These are phyloP conservation scores for Chloris gayana DNA, from an alignment of 176 grass and related monocot genomes.

Conservation along the genomic window DNA sequence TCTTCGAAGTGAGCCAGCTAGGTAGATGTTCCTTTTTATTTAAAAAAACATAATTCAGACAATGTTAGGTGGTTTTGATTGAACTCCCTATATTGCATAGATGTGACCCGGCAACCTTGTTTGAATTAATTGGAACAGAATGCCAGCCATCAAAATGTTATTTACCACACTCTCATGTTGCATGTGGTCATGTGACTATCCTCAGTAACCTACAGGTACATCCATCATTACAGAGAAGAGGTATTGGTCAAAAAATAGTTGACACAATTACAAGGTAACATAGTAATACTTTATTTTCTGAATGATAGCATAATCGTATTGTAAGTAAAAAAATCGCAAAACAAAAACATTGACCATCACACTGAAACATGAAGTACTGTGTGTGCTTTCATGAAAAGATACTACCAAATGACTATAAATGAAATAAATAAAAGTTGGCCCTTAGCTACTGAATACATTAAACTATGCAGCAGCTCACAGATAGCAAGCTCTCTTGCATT, in stretches of 20 bases:
- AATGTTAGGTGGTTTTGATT: not conserved
- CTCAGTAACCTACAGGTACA: constrained; percentile 87
- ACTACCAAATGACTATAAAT: not conserved
- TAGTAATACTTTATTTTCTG: not conserved
- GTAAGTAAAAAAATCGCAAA: not conserved
- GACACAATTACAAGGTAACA: constrained; percentile 75
- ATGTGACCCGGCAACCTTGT: not conserved
- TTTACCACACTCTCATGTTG: not conserved
- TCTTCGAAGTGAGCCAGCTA: not conserved
- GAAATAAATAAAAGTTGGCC: no score
- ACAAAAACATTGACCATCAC: not conserved
- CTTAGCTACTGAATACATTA: no score
- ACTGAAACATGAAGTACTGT: not conserved
- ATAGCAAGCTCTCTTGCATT: no score
- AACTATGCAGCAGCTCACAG: no score
- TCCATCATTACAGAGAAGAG: constrained; percentile 73
- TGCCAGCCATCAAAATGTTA: not conserved
- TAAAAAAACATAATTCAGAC: not conserved
- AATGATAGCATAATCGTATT: not conserved
- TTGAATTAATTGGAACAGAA: constrained; percentile 12
- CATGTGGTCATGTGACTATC: constrained; percentile 53
- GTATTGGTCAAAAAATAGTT: constrained; percentile 86
- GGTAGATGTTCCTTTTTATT: not conserved
- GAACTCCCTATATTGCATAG: not conserved
- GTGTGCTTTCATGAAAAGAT: not conserved